These are phyloP conservation scores for Lactarius deliciosus DNA, from an alignment of 768 basidiomycete genomes.

Conservation along the genomic window DNA sequence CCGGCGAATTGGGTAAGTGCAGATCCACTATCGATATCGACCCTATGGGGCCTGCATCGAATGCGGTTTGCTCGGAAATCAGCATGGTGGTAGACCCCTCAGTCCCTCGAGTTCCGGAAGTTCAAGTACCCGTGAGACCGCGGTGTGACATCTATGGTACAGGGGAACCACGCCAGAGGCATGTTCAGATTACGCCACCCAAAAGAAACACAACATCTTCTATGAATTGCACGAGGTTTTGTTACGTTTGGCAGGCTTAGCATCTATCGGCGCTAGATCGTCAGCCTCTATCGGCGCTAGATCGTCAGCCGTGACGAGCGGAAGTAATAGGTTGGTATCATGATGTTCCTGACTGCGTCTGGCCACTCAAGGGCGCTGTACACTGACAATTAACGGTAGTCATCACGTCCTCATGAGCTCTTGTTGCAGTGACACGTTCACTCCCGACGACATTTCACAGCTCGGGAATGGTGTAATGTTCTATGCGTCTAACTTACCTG, in stretches of 20 bases:
- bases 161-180: not conserved
- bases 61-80: not conserved
- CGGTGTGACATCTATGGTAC: not conserved
- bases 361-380: not conserved
- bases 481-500: not conserved
- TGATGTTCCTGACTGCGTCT: not conserved
- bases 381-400: not conserved
- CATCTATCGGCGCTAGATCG: not conserved
- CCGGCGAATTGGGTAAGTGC: not conserved
- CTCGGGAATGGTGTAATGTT: not conserved
- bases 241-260: not conserved
- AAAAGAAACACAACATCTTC: not conserved
- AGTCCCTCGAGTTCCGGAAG: not conserved
- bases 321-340: not conserved
- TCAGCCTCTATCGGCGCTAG: not conserved
- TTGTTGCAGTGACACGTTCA: not conserved
- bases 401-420: not conserved
- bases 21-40: not conserved
- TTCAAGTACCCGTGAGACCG: not conserved
- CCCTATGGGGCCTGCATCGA: not conserved
- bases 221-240: not conserved
- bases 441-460: not conserved
- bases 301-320: not conserved
- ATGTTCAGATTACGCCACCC: not conserved
- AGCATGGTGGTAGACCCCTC: not conserved